phyloP scores from a whole-genome alignment of 352 stramenopile genomes.

The Pythium vanterpoolii region DNA sequence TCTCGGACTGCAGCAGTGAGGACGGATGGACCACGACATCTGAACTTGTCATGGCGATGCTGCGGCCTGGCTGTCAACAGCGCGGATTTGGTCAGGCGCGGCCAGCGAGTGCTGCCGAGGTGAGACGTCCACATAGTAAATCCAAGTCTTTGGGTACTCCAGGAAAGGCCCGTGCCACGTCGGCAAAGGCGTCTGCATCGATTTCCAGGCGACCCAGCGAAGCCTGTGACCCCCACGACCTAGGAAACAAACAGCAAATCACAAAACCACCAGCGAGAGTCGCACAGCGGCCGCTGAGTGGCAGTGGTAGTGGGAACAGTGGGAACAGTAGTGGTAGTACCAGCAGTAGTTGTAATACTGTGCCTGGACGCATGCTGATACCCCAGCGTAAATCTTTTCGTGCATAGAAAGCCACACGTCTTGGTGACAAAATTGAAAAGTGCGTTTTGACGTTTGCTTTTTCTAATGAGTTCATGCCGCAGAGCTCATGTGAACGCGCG shows the following conservation, averaged over 20 bases:
- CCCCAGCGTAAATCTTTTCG: not conserved
- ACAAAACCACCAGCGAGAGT: too few relatives aligned
- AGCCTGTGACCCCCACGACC: too few relatives aligned
- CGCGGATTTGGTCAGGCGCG: not conserved
- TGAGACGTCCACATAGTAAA: not conserved
- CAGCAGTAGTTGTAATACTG: too few relatives aligned
- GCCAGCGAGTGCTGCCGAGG: constrained; percentile 11
- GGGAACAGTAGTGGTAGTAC: too few relatives aligned
- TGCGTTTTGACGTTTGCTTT: not conserved
- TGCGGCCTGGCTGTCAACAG: constrained; percentile 10
- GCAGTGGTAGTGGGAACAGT: too few relatives aligned
- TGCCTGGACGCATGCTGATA: too few relatives aligned
- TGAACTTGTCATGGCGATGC: constrained; percentile 15
- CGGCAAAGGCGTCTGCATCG: constrained; percentile 7
- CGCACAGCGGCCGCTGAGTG: too few relatives aligned
- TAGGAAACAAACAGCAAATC: too few relatives aligned
- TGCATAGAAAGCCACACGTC: not conserved
- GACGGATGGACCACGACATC: constrained; percentile 5
- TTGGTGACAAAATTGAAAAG: not conserved
- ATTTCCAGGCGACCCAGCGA: too few relatives aligned
- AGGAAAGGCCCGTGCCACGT: constrained; percentile 6
- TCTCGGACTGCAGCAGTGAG: constrained; percentile 41
- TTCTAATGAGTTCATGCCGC: constrained; percentile 3
- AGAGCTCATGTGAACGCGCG: constrained; percentile 19
- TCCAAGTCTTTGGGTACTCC: not conserved